Base-by-base conservation (phyloP, 2,329 filamentous ascomycete genomes). In the Arthrobotrys entomopaga region DNA sequence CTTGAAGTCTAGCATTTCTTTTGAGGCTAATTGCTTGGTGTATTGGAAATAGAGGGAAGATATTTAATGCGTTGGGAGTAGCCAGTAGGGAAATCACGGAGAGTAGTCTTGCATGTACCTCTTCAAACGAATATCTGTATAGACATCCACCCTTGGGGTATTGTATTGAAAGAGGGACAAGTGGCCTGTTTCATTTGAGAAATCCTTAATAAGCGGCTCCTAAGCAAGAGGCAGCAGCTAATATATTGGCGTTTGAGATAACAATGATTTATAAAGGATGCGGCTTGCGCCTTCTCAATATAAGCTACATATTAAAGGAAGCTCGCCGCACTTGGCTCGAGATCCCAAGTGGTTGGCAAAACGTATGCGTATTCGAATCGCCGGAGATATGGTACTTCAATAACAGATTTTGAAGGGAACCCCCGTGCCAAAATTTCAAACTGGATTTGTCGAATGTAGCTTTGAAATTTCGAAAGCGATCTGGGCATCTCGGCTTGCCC, bases 301-400 rank as follows among this genome's bases (percentile, higher is more conserved):
- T 22, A 13, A 56, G 38, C 26, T 65, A 46, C 53, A 59, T 54
- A 29, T 58, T 53, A 7, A 40, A 53, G 60, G 61, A 53, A 65
- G 52, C 60, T 73, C 69, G 69, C 69, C 69, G 69, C 69, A 60
- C 69, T 66, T 73, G 60, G 69, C 61, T 65, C 48, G 34, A 20
- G 24, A 48, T 34, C 20, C 24, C 61, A 57, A 46, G 58, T 61
- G 29, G 29, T 34, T 34, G 29, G 29, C 29, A 34, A 6, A 34
- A n/a, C n/a, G n/a, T 1, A 8, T 34, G 29, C 10, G 43, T 43
- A 65, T 73, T 73, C 61, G 69, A 61, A 60, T 48, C 56, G 48
- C 5, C 29, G 29, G 29, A 34, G 29, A 10, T 5, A 34, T 34
- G 29, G 29, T 34, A 10, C 10, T 10, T 34, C 6, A 34, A 34